Evolutionary conservation across 78 protist genomes (phyloP).

Genomic region (Dictyostelium capitatum): DNA sequence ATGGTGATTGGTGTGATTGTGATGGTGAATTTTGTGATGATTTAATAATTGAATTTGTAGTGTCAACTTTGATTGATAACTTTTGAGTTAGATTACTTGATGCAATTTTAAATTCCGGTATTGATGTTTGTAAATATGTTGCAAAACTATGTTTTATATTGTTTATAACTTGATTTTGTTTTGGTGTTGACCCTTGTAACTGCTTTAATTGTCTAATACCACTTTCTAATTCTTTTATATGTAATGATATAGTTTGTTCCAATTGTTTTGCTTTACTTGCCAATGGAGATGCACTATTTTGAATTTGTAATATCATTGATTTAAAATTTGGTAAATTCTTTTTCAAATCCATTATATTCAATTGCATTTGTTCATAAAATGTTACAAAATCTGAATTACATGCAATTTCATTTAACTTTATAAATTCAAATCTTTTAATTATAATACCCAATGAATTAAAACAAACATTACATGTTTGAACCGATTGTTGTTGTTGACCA

Average conservation of each 20-base stretch:
- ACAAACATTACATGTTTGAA: conserved; percentile 54
- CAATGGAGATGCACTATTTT: conserved; percentile 13
- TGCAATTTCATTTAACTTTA: background rate
- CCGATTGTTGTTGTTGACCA: background rate
- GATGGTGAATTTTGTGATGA: background rate
- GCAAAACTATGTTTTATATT: conserved; percentile 43
- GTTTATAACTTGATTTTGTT: conserved; percentile 28
- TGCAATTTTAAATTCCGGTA: conserved; percentile 41
- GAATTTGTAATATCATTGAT: background rate
- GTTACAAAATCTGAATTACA: conserved; percentile 17
- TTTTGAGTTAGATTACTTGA: conserved; percentile 14
- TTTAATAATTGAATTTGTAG: background rate
- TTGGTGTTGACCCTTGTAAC: conserved; percentile 35
- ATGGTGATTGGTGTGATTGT: background rate
- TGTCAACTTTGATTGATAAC: background rate
- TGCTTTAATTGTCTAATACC: conserved; percentile 48
- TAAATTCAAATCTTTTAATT: conserved; percentile 4
- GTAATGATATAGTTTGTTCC: background rate
- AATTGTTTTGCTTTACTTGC: conserved; percentile 32
- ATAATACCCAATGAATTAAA: conserved; percentile 9
- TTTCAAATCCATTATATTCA: conserved; percentile 50
- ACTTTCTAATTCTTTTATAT: conserved; percentile 34
- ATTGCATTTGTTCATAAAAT: conserved; percentile 71
- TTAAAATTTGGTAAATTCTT: conserved; percentile 31
- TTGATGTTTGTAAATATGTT: background rate